Conservation (phyloP, 2,329 filamentous ascomycete genomes). For the Cladosporium sp. region DNA sequence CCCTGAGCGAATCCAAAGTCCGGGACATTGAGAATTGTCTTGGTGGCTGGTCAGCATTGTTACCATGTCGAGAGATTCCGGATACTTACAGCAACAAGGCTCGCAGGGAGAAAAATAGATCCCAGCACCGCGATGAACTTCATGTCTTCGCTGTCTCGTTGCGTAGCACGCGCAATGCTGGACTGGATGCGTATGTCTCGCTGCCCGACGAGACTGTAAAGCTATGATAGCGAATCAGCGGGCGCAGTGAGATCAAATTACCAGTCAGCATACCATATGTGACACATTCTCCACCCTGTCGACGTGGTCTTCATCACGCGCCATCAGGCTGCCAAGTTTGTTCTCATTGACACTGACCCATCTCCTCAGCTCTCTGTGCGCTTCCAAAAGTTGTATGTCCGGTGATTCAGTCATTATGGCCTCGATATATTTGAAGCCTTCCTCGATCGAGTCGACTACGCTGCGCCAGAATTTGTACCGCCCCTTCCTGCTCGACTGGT, state of each 20-base stretch:
- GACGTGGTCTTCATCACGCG: slow-evolving; percentile 25
- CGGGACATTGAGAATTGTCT: slow-evolving; percentile 26
- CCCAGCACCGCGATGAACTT: slow-evolving; percentile 27
- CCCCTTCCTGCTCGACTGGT: slow-evolving; percentile 25
- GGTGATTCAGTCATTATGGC: neutral
- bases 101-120: slow-evolving; percentile 28
- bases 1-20: slow-evolving; percentile 24
- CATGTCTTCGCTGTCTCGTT: slow-evolving; percentile 28
- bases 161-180: slow-evolving; percentile 23
- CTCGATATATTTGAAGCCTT: slow-evolving; percentile 22
- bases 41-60: neutral
- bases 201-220: slow-evolving; percentile 26
- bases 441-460: slow-evolving; percentile 20
- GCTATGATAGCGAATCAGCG: neutral
- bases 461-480: slow-evolving; percentile 25
- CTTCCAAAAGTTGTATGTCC: neutral
- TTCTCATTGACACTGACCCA: slow-evolving; percentile 23
- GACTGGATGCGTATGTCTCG: slow-evolving; percentile 24
- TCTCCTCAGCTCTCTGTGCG: slow-evolving; percentile 20
- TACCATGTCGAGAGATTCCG: neutral
- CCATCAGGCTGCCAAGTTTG: slow-evolving; percentile 22
- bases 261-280: slow-evolving; percentile 16
- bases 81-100: slow-evolving; percentile 22
- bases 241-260: too few relatives aligned
- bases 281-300: slow-evolving; percentile 20